Evolutionary conservation across 345 rosid species (phyloP), one percentile per base, ranked within the genome.

Genomic region (Trapa bicornis): DNA sequence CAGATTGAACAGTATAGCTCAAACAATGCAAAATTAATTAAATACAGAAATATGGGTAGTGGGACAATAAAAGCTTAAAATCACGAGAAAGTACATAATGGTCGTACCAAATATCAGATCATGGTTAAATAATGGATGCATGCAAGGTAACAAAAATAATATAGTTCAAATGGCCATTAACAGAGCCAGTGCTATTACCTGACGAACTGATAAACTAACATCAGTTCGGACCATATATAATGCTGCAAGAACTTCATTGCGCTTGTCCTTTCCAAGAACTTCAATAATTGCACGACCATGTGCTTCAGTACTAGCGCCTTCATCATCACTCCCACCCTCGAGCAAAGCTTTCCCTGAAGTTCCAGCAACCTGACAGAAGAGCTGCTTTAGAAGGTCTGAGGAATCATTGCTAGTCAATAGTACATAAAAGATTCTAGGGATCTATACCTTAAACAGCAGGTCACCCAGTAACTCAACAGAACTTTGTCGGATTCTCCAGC

Each of bases 291-390:
- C 96, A 38, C 99, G 96, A 14, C 99, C 99, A 56, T 94, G 99
- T 1, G 99, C 97, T 83, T 94, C 99, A 62, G 99, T 94, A 73
- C 99, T 91, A 67, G 99, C 82, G 77, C 97, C 99, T 80, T 94
- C 99, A 77, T 91, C 99, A 78, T 94, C 99, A 81, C 99, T 94
- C 39, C 99, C 99, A 68, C 99, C 99, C 79, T 94, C 97, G 53
- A 94, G 97, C 71, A 94, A 81, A 70, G 97, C 89, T 80, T 94
- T 94, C 43, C 99, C 99, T 45, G 99, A 89, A 71, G 99, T 91
- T 70, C 99, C 99, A 81, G 97, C 99, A 84, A 94, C 97, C 99
- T 94, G 75, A 64, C 69, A 61, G 68, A 32, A 68, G 50, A n/a
- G 65, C 29, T 72, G n/a, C 61, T 29, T 47, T 52, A 67, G 3